phyloP scores from a whole-genome alignment of 1,284 basidiomycete genomes.

The Albatrellus sp. region DNA sequence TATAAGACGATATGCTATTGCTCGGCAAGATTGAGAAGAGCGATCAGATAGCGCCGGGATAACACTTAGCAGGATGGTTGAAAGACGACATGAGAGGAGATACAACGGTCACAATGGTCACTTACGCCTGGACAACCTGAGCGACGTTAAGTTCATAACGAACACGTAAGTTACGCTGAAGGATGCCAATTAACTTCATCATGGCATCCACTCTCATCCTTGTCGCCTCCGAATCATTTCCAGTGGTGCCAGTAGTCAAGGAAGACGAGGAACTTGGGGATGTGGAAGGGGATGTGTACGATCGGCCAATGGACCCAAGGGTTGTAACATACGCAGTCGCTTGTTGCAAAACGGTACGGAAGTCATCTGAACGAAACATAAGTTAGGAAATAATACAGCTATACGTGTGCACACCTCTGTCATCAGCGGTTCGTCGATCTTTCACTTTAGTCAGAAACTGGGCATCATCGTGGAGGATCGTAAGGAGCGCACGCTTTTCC shows the following conservation, averaged over 20 bases:
- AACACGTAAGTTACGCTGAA: conserved; percentile 70
- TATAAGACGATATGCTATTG: conserved; percentile 79
- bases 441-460: neutral
- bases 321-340: conserved; percentile 44
- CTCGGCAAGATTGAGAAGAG: conserved; percentile 65
- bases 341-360: conserved; percentile 52
- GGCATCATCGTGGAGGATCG: neutral
- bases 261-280: conserved; percentile 21
- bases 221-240: conserved; percentile 36
- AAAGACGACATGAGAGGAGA: conserved; percentile 4
- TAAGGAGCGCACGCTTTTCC: conserved; percentile 33
- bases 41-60: conserved; percentile 69
- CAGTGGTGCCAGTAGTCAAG: conserved; percentile 14
- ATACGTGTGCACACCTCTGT: conserved; percentile 15
- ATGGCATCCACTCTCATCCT: conserved; percentile 50
- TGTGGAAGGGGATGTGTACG: conserved; percentile 28
- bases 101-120: conserved; percentile 7
- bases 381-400: neutral
- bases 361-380: conserved; percentile 38
- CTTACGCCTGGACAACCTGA: conserved; percentile 66
- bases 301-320: conserved; percentile 32
- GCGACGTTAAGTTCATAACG: conserved; percentile 62
- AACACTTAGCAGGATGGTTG: conserved; percentile 31
- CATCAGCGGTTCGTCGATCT: conserved; percentile 11
- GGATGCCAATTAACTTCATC: conserved; percentile 52